Evolutionary conservation across 2,329 filamentous ascomycete genomes (phyloP), one percentile per base, ranked within the genome.

Genomic region (Venturia nashicola): DNA sequence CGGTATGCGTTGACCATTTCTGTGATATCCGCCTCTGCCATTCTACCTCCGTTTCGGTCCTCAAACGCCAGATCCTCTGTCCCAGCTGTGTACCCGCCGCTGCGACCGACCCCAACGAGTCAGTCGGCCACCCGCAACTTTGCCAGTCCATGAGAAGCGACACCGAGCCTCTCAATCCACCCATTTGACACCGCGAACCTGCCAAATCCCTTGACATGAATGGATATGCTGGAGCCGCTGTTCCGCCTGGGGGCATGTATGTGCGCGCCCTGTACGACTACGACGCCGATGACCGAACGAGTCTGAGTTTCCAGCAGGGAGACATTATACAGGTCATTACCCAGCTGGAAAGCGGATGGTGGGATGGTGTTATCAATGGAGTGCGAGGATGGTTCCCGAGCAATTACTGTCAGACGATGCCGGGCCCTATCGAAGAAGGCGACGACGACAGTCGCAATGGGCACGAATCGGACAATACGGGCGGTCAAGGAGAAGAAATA

Each of bases 271-370:
- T 97, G 67, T 99, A 97, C 81, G 91, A 97, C 79, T 99, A 97
- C 79, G 91, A 97, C 73, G 91, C 94, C 72, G 93, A 99, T 78
- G 94, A 99, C 77, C 87, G 91, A 71, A 97, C 93, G 59, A 97
- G 92, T 78, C 79, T 99, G 73, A 97, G 92, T 77, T 99, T 99
- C 76, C 90, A 91, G 71, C 89, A 96, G 75, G 94, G 94, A 72
- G 94, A 99, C 77, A 86, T 97, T 69, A 99, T 99, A 71, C 93
- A 97, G 78, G 94, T 99, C 70, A 93, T 99, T 71, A 99, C 94
- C 62, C 93, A 97, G 77, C 82, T 97, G 65, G 94, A 99, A 76
- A 97, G 92, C 71, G 94, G 94, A 64, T 99, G 94, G 94, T 99
- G 94, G 94, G 94, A 99, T 78, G 94, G 94, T 60, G 91, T 99